phyloP scores from a whole-genome alignment of 768 basidiomycete genomes.

The Trichaptum fuscoviolaceum region DNA sequence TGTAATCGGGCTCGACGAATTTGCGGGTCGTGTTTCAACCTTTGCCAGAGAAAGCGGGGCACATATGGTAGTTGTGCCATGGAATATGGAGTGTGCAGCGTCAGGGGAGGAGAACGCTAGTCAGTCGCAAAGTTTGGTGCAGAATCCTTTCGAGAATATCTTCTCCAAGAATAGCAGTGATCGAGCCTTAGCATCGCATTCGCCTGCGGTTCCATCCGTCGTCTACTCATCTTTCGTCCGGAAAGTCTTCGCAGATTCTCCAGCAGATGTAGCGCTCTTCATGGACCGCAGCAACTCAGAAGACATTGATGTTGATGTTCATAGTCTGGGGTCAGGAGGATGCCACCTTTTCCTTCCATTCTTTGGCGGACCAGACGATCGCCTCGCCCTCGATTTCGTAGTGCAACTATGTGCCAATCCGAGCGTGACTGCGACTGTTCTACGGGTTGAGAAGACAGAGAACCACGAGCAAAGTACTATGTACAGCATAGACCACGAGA shows the following conservation, averaged over 20 bases:
- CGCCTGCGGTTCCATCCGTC: slow-evolving; percentile 29
- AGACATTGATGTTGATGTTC: slow-evolving; percentile 14
- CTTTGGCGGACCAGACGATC: slow-evolving; percentile 93
- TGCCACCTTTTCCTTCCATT: slow-evolving; percentile 83
- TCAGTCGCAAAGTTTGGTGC: slow-evolving; percentile 15
- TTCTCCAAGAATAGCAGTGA: slow-evolving; percentile 54
- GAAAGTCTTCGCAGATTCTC: slow-evolving; percentile 66
- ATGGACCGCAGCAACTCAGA: slow-evolving; percentile 62
- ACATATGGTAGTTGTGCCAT: slow-evolving; percentile 81
- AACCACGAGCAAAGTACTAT: slow-evolving; percentile 20
- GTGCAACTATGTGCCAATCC: slow-evolving; percentile 70
- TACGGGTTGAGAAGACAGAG: slow-evolving; percentile 51
- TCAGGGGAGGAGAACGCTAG: slow-evolving; percentile 23
- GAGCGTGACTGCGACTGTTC: slow-evolving; percentile 63
- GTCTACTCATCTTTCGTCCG: slow-evolving; percentile 83
- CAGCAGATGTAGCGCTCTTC: slow-evolving; percentile 78
- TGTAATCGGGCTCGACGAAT: slow-evolving; percentile 73
- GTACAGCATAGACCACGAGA: background rate
- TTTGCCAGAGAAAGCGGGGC: slow-evolving; percentile 53
- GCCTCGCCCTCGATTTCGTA: slow-evolving; percentile 74
- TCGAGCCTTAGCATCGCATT: slow-evolving; percentile 26
- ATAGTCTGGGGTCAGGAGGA: slow-evolving; percentile 15
- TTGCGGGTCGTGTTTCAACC: slow-evolving; percentile 56
- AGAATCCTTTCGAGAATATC: slow-evolving; percentile 73
- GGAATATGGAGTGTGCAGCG: slow-evolving; percentile 40